A percentile compares a stretch with the other conserved stretches of the same genome.
These are phyloP conservation scores for Diaporthe caulivora DNA, from an alignment of 2,329 filamentous ascomycete genomes.

Conservation along the genomic window DNA sequence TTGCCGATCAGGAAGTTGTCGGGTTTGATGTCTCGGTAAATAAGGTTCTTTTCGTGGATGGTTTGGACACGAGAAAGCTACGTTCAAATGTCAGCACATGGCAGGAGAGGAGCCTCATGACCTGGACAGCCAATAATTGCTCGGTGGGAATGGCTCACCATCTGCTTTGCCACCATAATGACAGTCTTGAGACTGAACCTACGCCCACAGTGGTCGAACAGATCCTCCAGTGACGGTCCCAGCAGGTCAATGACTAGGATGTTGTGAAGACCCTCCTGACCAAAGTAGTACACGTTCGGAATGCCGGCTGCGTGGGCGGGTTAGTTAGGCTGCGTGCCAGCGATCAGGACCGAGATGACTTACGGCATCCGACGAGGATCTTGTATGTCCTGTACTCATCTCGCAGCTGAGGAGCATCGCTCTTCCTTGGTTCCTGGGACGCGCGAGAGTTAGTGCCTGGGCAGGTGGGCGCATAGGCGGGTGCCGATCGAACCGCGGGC, in stretches of 20 bases:
- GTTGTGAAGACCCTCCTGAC: constrained; percentile 98
- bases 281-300: constrained; percentile 99
- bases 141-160: constrained; percentile 68
- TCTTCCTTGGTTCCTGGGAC: constrained; percentile 94
- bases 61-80: constrained; percentile 89
- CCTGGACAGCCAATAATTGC: not conserved
- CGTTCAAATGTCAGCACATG: constrained; percentile 45
- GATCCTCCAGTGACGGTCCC: constrained; percentile 92
- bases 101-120: not conserved
- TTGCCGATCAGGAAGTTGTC: constrained; percentile 99
- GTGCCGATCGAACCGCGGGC: no score
- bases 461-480: not conserved
- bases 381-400: constrained; percentile 99
- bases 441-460: constrained; percentile 37
- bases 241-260: constrained; percentile 98
- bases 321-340: constrained; percentile 25
- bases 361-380: constrained; percentile 98
- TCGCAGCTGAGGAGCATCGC: constrained; percentile 95
- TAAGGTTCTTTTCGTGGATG: constrained; percentile 99
- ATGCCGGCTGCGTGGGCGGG: constrained; percentile 83
- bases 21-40: constrained; percentile 99
- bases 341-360: constrained; percentile 60
- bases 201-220: constrained; percentile 97
- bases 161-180: constrained; percentile 99
- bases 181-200: constrained; percentile 98